A percentile compares a stretch with the other conserved stretches of the same genome.
These are phyloP conservation scores for Cylindrotheca closterium DNA, from an alignment of 108 stramenopile species.

Conservation along the genomic window DNA sequence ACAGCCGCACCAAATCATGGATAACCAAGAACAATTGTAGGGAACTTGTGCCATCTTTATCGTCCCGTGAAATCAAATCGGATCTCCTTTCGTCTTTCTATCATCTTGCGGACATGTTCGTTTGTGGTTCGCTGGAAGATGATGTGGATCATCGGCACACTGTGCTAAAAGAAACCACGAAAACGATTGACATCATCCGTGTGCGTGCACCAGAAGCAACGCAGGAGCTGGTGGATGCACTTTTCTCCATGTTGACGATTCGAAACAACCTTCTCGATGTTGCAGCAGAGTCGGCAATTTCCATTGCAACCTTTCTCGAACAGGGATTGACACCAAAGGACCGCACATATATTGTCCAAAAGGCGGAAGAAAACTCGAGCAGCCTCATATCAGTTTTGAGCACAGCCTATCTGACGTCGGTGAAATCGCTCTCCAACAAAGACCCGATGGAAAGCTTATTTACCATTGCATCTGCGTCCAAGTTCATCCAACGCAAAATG, in stretches of 20 bases:
- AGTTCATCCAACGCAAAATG: slow-evolving; percentile 4
- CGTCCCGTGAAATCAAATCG: not conserved
- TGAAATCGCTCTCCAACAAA: not conserved
- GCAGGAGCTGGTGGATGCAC: not conserved
- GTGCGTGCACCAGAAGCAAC: not conserved
- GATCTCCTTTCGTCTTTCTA: too few relatives aligned
- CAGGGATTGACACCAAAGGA: not conserved
- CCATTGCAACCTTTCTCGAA: not conserved
- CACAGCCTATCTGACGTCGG: slow-evolving; percentile 1
- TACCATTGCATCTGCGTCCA: not conserved
- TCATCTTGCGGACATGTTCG: too few relatives aligned
- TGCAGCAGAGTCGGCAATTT: not conserved
- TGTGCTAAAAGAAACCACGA: too few relatives aligned
- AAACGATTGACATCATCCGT: not conserved
- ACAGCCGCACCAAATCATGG: not conserved
- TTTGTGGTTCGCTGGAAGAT: too few relatives aligned
- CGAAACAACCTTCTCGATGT: not conserved
- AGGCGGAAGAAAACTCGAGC: not conserved
- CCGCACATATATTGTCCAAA: not conserved
- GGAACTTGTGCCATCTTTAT: slow-evolving; percentile 1
- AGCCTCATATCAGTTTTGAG: slow-evolving; percentile 4
- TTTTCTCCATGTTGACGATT: not conserved
- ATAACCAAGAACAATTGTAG: not conserved
- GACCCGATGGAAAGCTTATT: not conserved
- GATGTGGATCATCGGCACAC: too few relatives aligned